Evolutionary conservation across 805 yeast species (phyloP), one percentile per base, ranked within the genome.

Genomic region (Ogataea paraovalis): DNA sequence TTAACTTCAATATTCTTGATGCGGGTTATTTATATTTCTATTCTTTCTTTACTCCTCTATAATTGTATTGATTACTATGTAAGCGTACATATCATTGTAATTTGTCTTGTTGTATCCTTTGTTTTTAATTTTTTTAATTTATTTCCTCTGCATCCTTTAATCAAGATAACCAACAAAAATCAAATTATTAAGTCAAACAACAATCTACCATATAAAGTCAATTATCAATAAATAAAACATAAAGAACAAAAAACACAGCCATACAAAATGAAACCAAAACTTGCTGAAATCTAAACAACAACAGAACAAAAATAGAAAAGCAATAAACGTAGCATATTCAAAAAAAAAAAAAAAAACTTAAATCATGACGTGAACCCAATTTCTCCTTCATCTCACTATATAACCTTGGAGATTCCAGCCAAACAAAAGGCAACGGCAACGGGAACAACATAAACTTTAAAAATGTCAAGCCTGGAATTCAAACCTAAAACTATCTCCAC

Each of bases 381-480:
- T 6, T 10, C 7, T 10, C 10, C 10, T 10, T 25, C 10, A 25
- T 25, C 28, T 25, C 10, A 34, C 38, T n/a, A 12, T 16, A 34
- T 18, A 14, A 34, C 13, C 20, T 34, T 34, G 12, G 38, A 34
- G 16, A 34, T 34, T 5, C 38, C 19, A 16, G 38, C 38, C 12
- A 34, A 34, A n/a, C 21, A 14, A 34, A 34, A 34, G 8, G 38
- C 38, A 12, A 34, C 19, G 4, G 12, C 19, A 16, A 51, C 5
- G 9, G 69, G 68, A n/a, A 65, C 58, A 2, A 50, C 34, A 42
- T 54, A 66, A 33, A 65, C 63, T 33, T 54, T 51, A 3, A 64
- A n/a, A 4, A 64, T 41, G 33, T 65, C 67, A 20, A 55, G 45
- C 5, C 47, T 28, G 38, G 54, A 49, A 25, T 54, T 50, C 10